Evolutionary conservation across 176 grass and related monocot genomes (phyloP), one percentile per base, ranked within the genome.

Genomic region (Avena insularis): DNA sequence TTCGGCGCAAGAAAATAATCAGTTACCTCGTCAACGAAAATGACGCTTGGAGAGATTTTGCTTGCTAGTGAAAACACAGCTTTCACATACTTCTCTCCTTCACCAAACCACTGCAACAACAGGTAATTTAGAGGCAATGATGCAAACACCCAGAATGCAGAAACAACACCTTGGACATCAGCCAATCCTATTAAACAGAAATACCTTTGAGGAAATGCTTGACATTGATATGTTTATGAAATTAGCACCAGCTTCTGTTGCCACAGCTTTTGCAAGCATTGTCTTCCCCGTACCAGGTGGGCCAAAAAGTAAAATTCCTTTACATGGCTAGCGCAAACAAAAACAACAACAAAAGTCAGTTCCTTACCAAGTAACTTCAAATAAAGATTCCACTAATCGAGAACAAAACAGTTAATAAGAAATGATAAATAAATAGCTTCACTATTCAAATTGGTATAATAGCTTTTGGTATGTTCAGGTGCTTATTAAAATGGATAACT

Each of bases 151-250:
- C 60, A 45, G 74, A 71, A 38, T 23, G 47, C 61, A 77, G 58
- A 56, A 53, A 54, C 48, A 81, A 77, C 31, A 29, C 61, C 13
- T n/a, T 70, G 5, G 56, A 85, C 66, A 43, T n/a, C 20, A 67
- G 59, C 20, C 45, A 82, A 86, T 85, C 25, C 40, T 71, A 74
- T 74, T 66, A 16, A 31, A 53, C 25, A 20, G 14, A 81, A 51
- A 53, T 83, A 98, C 96, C 96, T 98, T 98, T 8, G 96, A 98
- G 70, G 93, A 94, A 45, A 98, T 96, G 85, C 96, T 98, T 16
- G 96, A 98, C 96, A 98, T 98, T 23, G 96, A 98, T 91, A 96
- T 92, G 82, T 98, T 98, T 84, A 98, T 98, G 83, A 98, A 98
- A 75, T 98, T 98, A 27, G 96, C 96, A 87, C 96, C 96, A 77